Percentiles rank a stretch among this genome's conserved stretches.
These are phyloP conservation scores for Colletotrichum liaoningense DNA, from an alignment of 2,329 filamentous ascomycete species.

Conservation along the genomic window DNA sequence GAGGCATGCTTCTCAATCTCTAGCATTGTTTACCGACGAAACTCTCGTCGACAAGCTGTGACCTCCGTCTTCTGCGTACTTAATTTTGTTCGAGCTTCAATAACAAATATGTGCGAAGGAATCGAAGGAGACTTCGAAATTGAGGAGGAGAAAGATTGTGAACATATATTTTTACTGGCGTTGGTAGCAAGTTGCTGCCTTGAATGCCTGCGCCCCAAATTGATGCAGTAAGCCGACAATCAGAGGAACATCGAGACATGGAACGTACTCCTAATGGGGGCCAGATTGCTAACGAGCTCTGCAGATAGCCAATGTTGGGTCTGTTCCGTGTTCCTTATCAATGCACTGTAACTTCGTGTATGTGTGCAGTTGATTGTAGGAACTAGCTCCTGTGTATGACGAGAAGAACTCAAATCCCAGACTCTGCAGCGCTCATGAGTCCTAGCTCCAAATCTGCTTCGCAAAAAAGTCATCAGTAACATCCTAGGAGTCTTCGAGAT, in stretches of 20 bases:
- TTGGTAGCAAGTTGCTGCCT: not conserved
- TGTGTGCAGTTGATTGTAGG: not conserved
- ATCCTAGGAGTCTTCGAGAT: not conserved
- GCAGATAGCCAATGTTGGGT: not conserved
- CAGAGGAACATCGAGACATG: not conserved
- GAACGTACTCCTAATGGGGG: not conserved
- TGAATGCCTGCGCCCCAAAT: not conserved
- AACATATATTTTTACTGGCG: not conserved
- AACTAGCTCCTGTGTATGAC: not conserved
- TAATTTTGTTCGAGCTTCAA: too few species aligned
- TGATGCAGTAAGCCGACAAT: not conserved
- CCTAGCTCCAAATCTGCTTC: not conserved
- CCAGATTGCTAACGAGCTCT: not conserved
- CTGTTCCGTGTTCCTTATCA: not conserved
- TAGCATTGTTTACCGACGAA: too few species aligned
- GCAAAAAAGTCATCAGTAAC: not conserved
- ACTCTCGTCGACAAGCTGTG: too few species aligned
- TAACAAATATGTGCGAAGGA: too few species aligned
- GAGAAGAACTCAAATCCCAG: not conserved
- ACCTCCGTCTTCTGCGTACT: too few species aligned
- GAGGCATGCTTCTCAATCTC: too few species aligned
- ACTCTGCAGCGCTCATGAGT: not conserved
- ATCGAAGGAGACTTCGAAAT: too few species aligned
- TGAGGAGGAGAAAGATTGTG: too few species aligned
- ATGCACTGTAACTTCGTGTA: not conserved